phyloP scores from a whole-genome alignment of 768 basidiomycete genomes.

The Leccinum obscurum region DNA sequence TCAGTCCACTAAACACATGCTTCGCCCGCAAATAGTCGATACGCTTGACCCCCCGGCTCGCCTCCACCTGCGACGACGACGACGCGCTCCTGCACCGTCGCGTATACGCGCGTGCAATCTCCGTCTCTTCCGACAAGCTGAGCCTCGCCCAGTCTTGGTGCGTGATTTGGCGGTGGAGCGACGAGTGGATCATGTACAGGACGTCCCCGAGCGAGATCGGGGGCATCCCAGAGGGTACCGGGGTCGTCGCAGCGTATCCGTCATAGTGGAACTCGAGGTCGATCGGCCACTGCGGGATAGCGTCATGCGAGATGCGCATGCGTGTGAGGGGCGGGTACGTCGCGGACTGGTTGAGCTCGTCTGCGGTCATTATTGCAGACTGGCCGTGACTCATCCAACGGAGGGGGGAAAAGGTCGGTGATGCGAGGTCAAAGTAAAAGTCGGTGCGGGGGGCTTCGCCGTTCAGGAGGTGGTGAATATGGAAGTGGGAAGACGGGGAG shows the following conservation, averaged over 20 bases:
- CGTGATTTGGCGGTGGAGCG: conserved; percentile 44
- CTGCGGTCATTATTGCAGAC: conserved; percentile 37
- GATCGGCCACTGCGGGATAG: conserved; percentile 61
- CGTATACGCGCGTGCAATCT: conserved; percentile 38
- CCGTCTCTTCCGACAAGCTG: conserved; percentile 28
- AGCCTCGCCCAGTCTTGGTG: conserved; percentile 38
- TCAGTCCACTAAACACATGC: conserved; percentile 39
- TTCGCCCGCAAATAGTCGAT: conserved; percentile 39
- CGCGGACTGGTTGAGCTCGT: conserved; percentile 52
- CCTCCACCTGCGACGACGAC: conserved; percentile 32
- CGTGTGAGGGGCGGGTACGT: conserved; percentile 54
- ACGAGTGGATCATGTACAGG: conserved; percentile 47
- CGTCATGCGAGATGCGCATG: conserved; percentile 58
- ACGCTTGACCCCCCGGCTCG: conserved; percentile 39
- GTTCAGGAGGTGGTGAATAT: conserved; percentile 41
- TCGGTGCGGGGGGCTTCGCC: conserved; percentile 46
- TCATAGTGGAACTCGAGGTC: conserved; percentile 44
- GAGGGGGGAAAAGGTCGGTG: conserved; percentile 46
- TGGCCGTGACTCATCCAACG: conserved; percentile 41
- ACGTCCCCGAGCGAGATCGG: conserved; percentile 63
- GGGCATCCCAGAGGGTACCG: conserved; percentile 17
- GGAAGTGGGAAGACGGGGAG: conserved; percentile 25
- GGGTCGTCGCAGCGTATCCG: conserved; percentile 23
- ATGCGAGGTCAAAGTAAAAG: conserved; percentile 58
- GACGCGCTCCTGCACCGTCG: conserved; percentile 34